Evolutionary conservation across 140 eudicot species (phyloP).

Genomic region (Bidens hawaiensis): DNA sequence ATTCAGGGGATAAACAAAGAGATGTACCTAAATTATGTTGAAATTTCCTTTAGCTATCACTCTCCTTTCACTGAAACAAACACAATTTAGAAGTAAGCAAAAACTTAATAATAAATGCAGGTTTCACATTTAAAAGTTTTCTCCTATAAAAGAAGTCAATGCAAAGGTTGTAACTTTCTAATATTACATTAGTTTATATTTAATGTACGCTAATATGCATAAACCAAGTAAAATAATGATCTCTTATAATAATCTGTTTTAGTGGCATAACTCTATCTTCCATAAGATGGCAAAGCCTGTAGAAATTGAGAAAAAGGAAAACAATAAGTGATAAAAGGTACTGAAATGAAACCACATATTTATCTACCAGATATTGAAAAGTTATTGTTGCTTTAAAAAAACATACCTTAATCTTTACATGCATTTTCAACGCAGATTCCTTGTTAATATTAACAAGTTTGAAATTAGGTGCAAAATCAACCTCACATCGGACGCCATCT

Average conservation of each 20-base stretch:
- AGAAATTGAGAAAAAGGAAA: background rate
- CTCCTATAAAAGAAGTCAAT: constrained; percentile 35
- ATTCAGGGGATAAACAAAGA: no score
- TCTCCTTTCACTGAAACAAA: no score
- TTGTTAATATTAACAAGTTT: no score
- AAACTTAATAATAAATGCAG: no score
- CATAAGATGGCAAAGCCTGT: constrained; percentile 87
- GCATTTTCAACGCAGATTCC: no score
- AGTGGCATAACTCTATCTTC: constrained; percentile 80
- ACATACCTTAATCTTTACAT: no score
- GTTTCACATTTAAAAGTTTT: constrained; percentile 68
- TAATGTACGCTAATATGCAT: constrained; percentile 9
- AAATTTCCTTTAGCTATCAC: no score
- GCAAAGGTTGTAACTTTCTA: background rate
- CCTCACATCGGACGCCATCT: no score
- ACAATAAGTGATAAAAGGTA: background rate
- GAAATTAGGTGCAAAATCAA: no score
- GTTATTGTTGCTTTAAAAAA: background rate
- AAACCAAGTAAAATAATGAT: background rate
- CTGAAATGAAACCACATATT: constrained; percentile 1
- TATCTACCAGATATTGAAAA: background rate
- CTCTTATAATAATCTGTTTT: constrained; percentile 77
- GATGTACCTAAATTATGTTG: no score
- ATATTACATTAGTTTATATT: constrained; percentile 5
- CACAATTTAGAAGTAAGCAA: no score